Base-by-base conservation (phyloP, 768 basidiomycete species). In the Kwoniella dejecticola region DNA sequence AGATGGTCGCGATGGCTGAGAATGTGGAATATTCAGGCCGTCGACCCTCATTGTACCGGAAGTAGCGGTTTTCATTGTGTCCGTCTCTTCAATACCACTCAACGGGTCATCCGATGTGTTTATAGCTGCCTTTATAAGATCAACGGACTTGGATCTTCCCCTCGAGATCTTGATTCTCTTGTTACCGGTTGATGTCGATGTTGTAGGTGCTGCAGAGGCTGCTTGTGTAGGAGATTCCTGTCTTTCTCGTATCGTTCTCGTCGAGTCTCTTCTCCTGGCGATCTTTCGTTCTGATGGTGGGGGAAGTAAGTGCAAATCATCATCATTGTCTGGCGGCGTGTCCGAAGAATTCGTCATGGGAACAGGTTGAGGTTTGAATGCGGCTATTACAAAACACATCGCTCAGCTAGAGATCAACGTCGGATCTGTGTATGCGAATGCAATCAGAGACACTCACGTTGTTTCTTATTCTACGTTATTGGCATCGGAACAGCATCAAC, bases 281-380 rank as follows among this genome's bases (percentile, higher is more conserved):
- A 71, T 72, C 45, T 72, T 71, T 26, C 62, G 46, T 50, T 68
- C 72, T 11, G 77, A 73, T 5, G 75, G 77, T 15, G 77, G 77
- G 21, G 75, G 74, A 15, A 67, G 59, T 19, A 64, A 41, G 12
- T 58, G 27, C 3, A 57, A 10, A 30, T 62, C 61, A 24, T 60
- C 57, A 27, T 67, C 65, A 30, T 57, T 55, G n/a, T 70, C 69
- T 4, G 69, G 69, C 2, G 72, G 72, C 0, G 72, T 70, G 48
- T 68, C 61, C 3, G 70, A 67, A 26, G 72, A 74, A 41, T 67
- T 64, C 11, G 45, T 38, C 11, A 45, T 52, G 7, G 52, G 44
- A 12, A 72, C 59, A 17, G 70, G 70, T 53, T 65, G 64, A 30
- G 67, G 70, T 46, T 69, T 72, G 68, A 72, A 72, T 8, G 45